Conservation (phyloP, 345 rosid genomes). For the Fremontodendron californicum region DNA sequence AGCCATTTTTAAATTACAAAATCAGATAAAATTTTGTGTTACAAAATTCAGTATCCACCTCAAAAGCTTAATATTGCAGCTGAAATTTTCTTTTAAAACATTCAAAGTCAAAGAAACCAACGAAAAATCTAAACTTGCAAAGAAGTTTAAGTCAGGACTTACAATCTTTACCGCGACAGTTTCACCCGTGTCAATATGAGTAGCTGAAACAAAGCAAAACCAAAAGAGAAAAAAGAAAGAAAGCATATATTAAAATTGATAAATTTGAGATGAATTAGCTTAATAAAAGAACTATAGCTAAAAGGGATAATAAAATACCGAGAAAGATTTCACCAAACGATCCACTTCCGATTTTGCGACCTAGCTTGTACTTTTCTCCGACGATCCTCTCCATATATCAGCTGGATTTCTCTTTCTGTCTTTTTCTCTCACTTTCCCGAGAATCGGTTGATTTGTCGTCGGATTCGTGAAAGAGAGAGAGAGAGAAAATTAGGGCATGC, state of each 20-base stretch:
- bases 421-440: conserved; percentile 15
- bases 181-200: conserved; percentile 54
- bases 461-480: background rate
- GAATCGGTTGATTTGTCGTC: background rate
- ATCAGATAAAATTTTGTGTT: background rate
- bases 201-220: conserved; percentile 40
- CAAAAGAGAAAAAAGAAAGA: background rate
- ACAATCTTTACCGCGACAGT: conserved; percentile 73
- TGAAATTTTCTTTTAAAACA: background rate
- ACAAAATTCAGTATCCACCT: background rate
- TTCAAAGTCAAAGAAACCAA: background rate
- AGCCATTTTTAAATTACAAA: background rate
- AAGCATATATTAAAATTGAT: background rate
- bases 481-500: conserved; percentile 14
- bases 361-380: conserved; percentile 46
- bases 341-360: conserved; percentile 73
- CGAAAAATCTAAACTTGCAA: background rate
- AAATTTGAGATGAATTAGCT: background rate
- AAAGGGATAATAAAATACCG: conserved; percentile 26
- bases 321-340: conserved; percentile 68
- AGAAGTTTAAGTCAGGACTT: conserved; percentile 24
- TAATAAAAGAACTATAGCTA: background rate
- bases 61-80: background rate
- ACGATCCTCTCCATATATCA: conserved; percentile 55
- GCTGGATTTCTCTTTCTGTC: background rate